Base-by-base conservation (phyloP, 2,329 filamentous ascomycete species). In the Fragosphaeria purpurea region DNA sequence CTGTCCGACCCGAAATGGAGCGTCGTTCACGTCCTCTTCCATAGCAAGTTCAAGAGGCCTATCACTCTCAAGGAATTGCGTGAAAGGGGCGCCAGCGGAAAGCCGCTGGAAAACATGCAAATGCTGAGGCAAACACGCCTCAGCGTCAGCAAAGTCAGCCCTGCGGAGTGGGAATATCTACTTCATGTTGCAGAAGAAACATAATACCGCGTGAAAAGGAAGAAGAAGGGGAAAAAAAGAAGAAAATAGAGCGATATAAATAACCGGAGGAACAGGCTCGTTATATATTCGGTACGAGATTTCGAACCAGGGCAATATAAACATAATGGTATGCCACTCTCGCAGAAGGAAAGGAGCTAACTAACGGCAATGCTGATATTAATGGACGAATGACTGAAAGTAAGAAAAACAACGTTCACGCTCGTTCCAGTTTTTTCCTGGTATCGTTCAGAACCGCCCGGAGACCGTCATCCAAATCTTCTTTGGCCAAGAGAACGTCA, bases 1-100 rank as follows among this genome's bases (percentile, higher is more conserved):
- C 72, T 77, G 49, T 73, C 79, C 2, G 78, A 83, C 47, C 85
- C 85, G 0, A 87, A 82, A 60, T 98, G 93, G 93, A 87, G 83
- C 48, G 78, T 93, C 13, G 93, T 97, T 1, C 86, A 94, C 54
- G 91, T 97, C 45, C 77, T 83, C 60, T 96, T 95, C 64, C 81
- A 85, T 51, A 82, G 81, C 63, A 96, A 95, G 67, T 89, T 97
- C 59, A 72, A 74, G 2, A 74, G 80, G 11, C 77, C 82, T 1
- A 77, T 97, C 51, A 76, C 76, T 5, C 74, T 96, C 47, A 77
- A 79, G 55, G 82, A 87, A 57, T 74, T 96, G 43, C 83, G 86
- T 49, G 75, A 77, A 38, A 73, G 84, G 60, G 79, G 79, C 6
- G 71, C 13, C 0, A 62, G 65, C 0, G 76, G 75, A 0, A 68